Evolutionary conservation across 306 rosid genomes (phyloP).

Genomic region (Parietaria judaica): DNA sequence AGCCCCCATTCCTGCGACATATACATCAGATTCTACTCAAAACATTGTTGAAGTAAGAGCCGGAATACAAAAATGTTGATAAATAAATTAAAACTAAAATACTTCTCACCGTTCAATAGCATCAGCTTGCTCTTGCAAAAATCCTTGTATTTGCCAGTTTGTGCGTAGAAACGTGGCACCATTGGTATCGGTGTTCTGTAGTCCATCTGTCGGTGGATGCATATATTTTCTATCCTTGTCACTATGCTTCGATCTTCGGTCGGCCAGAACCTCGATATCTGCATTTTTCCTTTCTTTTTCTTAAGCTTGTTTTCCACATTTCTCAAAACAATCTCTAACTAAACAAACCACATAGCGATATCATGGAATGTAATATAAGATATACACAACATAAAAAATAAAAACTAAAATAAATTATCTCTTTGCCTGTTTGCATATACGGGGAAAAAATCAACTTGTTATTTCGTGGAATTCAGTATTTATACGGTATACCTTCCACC

Average conservation of each 20-base stretch:
- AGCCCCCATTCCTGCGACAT: slow-evolving; percentile 58
- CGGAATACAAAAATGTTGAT: neutral
- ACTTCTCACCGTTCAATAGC: slow-evolving; percentile 62
- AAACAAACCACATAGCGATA: neutral
- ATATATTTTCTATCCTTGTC: slow-evolving; percentile 51
- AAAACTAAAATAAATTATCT: no score
- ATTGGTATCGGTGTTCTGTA: slow-evolving; percentile 40
- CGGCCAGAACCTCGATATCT: slow-evolving; percentile 64
- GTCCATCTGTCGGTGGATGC: slow-evolving; percentile 37
- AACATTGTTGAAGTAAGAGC: slow-evolving; percentile 4
- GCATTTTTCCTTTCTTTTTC: slow-evolving; percentile 19
- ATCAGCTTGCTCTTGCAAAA: slow-evolving; percentile 89
- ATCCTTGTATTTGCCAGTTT: slow-evolving; percentile 92
- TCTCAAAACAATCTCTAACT: slow-evolving; percentile 9
- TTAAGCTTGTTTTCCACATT: slow-evolving; percentile 11
- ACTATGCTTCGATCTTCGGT: slow-evolving; percentile 39
- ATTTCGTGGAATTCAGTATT: neutral
- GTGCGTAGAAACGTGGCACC: slow-evolving; percentile 63
- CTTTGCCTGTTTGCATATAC: no score
- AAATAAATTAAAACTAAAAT: neutral
- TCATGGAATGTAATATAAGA: neutral
- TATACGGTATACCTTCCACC: slow-evolving; percentile 84
- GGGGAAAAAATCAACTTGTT: no score
- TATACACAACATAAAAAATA: no score
- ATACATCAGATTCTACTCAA: slow-evolving; percentile 16